Evolutionary conservation across 139 green algal genomes (phyloP).

Genomic region (Tetratostichococcus sp.): DNA sequence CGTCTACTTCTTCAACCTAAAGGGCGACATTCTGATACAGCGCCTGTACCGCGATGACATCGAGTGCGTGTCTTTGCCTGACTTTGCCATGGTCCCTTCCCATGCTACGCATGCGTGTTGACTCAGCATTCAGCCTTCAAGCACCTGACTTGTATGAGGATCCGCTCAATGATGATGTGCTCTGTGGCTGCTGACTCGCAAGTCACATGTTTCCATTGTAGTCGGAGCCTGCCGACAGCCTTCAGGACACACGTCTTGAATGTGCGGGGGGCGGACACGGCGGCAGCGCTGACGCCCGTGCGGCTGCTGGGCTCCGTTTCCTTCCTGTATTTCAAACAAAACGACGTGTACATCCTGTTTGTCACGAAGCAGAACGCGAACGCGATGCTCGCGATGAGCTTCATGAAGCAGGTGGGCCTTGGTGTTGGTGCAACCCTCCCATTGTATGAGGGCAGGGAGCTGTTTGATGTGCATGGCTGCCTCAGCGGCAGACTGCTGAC

Average conservation of each 20-base stretch:
- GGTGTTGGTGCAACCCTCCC: no score
- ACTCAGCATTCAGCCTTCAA: no score
- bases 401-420: conserved; percentile 73
- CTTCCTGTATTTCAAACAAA: conserved; percentile 84
- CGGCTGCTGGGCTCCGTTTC: conserved; percentile 69
- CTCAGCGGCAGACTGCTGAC: no score
- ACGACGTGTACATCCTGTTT: conserved; percentile 92
- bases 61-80: conserved; percentile 51
- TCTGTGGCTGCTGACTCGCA: no score
- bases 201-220: conserved; percentile 22
- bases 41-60: conserved; percentile 89
- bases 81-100: no score
- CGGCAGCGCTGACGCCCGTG: conserved; percentile 58
- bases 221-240: conserved; percentile 73
- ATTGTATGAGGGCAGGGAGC: no score
- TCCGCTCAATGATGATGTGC: no score
- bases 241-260: conserved; percentile 91
- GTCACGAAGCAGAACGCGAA: conserved; percentile 89
- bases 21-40: conserved; percentile 90
- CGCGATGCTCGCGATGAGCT: conserved; percentile 86
- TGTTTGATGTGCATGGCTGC: no score
- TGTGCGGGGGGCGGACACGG: conserved; percentile 39
- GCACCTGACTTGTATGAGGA: no score
- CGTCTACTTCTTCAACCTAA: conserved; percentile 91
- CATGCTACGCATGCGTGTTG: no score